Base-by-base conservation (phyloP, 148 eudicot species). In the Silene uniflora region DNA sequence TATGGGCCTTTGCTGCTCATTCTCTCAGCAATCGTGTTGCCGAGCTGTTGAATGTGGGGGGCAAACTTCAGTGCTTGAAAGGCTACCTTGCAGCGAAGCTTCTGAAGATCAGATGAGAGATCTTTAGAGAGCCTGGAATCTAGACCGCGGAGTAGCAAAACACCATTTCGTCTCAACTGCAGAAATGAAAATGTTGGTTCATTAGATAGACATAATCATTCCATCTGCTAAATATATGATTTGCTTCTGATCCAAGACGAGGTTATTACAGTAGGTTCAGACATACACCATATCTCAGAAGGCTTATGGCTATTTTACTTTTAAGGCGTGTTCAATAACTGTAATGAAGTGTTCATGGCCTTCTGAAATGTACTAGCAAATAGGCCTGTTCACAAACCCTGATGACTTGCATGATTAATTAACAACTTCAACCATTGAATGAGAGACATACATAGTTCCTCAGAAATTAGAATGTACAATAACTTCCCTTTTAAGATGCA, bases 41-140 rank as follows among this genome's bases (percentile, higher is more conserved):
- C 99, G 54, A 92, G 83, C 46, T 89, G 88, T 39, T 82, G 71
- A 67, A 95, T 88, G 46, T 72, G 88, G 47, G 99, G 97, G 8
- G 98, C 89, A 75, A 95, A 95, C 32, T 83, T 92, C 69, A 95
- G 85, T 0, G 98, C 99, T 25, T 92, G 89, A 81, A 96, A 96
- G n/a, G 99, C 99, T 69, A 92, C 98, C 99, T 96, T 96, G 88
- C 99, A 92, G 23, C 97, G 91, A 74, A 96, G 98, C 88, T 89
- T 92, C 81, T 96, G 99, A 72, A 96, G 94, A 83, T 96, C 98
- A 42, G 97, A 73, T 29, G 99, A 92, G 68, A 96, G 97, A 86
- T 96, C 90, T 77, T 92, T 86, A 12, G 99, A 89, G 17, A 96
- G 97, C 83, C 91, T 88, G 49, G 99, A 88, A 76, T 96, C 99